These are phyloP conservation scores for Metschnikowia amazonensis DNA, from an alignment of 805 yeast genomes.

Conservation along the genomic window DNA sequence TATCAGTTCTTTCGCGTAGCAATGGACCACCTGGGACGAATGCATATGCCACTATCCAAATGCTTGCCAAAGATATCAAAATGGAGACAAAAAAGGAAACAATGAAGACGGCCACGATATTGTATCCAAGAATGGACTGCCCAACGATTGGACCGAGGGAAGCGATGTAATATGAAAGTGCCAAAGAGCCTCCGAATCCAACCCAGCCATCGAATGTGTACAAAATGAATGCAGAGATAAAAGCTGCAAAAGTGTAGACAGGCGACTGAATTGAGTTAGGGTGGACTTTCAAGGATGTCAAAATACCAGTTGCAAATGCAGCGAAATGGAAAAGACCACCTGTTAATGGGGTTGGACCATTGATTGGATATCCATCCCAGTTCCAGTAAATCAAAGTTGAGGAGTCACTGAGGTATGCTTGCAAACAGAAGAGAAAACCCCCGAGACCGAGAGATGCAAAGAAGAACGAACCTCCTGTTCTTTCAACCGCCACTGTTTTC, in stretches of 20 bases:
- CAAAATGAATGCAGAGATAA: constrained; percentile 48
- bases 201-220: constrained; percentile 60
- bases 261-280: constrained; percentile 22
- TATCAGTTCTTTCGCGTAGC: constrained; percentile 83
- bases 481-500: constrained; percentile 2
- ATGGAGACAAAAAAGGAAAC: constrained; percentile 48
- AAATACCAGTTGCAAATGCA: constrained; percentile 53
- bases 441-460: constrained; percentile 71
- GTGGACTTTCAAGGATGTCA: constrained; percentile 24
- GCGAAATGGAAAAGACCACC: constrained; percentile 68
- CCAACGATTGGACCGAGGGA: constrained; percentile 60
- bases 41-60: constrained; percentile 97
- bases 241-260: constrained; percentile 39
- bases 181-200: constrained; percentile 71
- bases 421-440: constrained; percentile 63
- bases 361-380: constrained; percentile 94
- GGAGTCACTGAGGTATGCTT: constrained; percentile 76
- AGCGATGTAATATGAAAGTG: constrained; percentile 56
- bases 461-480: constrained; percentile 41
- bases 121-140: constrained; percentile 51
- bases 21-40: constrained; percentile 93
- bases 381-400: constrained; percentile 87
- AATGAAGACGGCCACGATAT: constrained; percentile 53
- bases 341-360: constrained; percentile 83
- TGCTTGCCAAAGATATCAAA: constrained; percentile 70